These are phyloP conservation scores for Acanthamoeba divionensis DNA, from an alignment of 208 protist species.

Conservation along the genomic window DNA sequence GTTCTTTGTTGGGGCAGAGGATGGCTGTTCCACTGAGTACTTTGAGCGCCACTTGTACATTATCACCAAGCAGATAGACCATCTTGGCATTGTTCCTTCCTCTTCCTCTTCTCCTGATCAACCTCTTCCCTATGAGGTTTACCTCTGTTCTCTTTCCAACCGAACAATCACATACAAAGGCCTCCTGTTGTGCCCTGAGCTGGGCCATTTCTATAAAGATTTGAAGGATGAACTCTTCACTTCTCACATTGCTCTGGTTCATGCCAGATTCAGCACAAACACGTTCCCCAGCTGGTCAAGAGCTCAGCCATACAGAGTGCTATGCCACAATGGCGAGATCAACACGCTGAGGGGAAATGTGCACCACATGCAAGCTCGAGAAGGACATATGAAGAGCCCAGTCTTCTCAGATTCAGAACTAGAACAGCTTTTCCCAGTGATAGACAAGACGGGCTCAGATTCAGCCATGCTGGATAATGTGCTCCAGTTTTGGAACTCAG, in stretches of 20 bases:
- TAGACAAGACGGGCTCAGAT: constrained; percentile 71
- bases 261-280: constrained; percentile 84
- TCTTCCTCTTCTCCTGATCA: not conserved
- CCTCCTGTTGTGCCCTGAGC: constrained; percentile 70
- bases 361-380: constrained; percentile 82
- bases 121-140: constrained; percentile 27
- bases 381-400: constrained; percentile 68
- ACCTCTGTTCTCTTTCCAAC: constrained; percentile 65
- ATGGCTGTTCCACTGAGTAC: not conserved
- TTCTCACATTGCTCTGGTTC: constrained; percentile 76
- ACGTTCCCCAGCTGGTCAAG: constrained; percentile 83
- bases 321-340: constrained; percentile 88
- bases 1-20: not conserved
- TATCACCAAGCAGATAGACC: not conserved
- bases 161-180: constrained; percentile 81
- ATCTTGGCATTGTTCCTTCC: constrained; percentile 19
- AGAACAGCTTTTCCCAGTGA: constrained; percentile 72
- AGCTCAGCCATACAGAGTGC: constrained; percentile 77
- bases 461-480: constrained; percentile 81
- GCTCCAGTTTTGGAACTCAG: constrained; percentile 71
- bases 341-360: constrained; percentile 84
- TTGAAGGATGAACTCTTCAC: constrained; percentile 67
- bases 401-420: constrained; percentile 51
- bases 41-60: constrained; percentile 41
- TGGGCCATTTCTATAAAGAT: constrained; percentile 74